Evolutionary conservation across 768 basidiomycete species (phyloP).

Genomic region (Suillus ampliporus): DNA sequence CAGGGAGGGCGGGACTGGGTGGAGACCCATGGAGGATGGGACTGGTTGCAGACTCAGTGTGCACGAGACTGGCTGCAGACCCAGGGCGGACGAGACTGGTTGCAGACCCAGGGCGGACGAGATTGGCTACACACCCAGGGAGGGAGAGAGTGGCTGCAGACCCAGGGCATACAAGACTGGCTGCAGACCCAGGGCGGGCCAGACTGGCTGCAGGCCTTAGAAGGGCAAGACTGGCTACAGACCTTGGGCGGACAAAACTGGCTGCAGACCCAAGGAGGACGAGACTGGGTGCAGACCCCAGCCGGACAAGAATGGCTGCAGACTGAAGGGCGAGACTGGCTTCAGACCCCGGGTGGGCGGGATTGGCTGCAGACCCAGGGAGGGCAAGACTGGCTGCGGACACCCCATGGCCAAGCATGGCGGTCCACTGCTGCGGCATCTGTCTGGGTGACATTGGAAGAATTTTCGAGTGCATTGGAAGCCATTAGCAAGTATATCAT

Average conservation of each 20-base stretch:
- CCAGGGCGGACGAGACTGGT: neutral
- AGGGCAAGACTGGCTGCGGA: no score
- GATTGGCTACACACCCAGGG: neutral
- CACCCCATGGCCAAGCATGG: neutral
- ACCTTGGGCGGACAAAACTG: no score
- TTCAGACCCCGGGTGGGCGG: no score
- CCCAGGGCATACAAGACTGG: neutral
- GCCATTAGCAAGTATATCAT: neutral
- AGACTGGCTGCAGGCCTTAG: no score
- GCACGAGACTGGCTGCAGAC: neutral
- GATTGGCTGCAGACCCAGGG: no score
- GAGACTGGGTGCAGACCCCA: no score
- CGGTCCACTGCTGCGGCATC: neutral
- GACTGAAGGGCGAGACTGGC: no score
- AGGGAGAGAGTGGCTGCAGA: neutral
- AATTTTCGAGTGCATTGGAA: neutral
- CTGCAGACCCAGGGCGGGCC: no score
- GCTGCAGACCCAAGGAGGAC: no score
- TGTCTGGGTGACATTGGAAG: neutral
- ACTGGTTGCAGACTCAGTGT: neutral
- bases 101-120: neutral
- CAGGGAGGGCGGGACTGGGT: neutral
- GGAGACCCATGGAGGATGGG: neutral
- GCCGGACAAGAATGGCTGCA: no score
- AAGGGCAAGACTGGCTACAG: no score